Percentiles rank a stretch among this genome's conserved stretches.
Evolutionary conservation across 306 rosid species (phyloP).

Genomic region (Quercus suber): DNA sequence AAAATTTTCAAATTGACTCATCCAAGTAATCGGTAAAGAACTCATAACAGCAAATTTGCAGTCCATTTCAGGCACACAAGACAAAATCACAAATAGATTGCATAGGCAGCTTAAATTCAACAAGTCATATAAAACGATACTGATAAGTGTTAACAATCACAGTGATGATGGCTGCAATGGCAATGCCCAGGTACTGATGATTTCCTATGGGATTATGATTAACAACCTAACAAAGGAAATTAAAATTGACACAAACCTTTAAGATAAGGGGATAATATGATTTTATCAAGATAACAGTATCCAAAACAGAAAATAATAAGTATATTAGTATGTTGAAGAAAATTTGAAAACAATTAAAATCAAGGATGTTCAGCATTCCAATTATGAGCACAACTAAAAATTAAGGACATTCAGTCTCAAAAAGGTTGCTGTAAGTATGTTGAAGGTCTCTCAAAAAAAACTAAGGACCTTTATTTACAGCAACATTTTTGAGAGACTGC

Average conservation of each 20-base stretch:
- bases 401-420: no score
- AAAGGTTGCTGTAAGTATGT: no score
- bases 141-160: background rate
- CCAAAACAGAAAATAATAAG: no score
- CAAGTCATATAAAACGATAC: background rate
- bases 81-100: background rate
- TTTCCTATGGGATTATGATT: background rate
- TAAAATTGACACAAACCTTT: background rate
- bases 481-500: no score
- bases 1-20: background rate
- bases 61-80: background rate
- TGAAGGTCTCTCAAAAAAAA: no score
- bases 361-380: background rate
- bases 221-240: background rate
- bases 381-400: no score
- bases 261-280: no score
- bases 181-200: background rate
- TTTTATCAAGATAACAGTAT: no score
- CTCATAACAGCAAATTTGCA: background rate
- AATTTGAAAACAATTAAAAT: background rate
- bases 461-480: no score
- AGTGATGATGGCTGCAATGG: background rate
- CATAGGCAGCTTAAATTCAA: slow-evolving; percentile 2
- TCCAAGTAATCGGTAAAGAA: background rate
- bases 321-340: background rate